Base-by-base conservation (phyloP, 2,329 filamentous ascomycete species). In the Alternaria novae-zelandiae region DNA sequence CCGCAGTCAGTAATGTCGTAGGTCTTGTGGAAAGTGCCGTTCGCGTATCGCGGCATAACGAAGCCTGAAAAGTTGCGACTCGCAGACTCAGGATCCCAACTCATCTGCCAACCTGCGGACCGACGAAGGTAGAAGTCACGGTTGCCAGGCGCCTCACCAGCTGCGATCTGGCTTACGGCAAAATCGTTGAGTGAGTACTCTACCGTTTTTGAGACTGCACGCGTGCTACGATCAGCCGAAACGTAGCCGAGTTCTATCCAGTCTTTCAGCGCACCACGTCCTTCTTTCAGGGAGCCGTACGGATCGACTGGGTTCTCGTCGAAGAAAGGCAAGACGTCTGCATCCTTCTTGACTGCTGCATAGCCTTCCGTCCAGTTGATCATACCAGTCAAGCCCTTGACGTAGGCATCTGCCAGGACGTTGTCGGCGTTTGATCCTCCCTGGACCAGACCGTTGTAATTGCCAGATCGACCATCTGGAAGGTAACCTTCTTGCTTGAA, bases 351-450 rank as follows among this genome's bases (percentile, higher is more conserved):
- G 0, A 94, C 87, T 0, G 91, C 91, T 54, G 88, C 86, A 65
- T 92, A 93, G 0, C 88, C 91, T 11, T 86, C 86, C 0, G 84
- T 80, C 91, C 91, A 94, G 74, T 91, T 87, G n/a, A 94, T 87
- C 4, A 83, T 86, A 2, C 77, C 76, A 8, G 79, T 80, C 4
- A 92, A 79, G 1, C 88, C 89, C 71, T 93, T 93, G 17, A 92
- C 66, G 61, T 86, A 92, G 0, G 88, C 88, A 70, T 93, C 91
- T 0, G 87, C 88, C 3, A 93, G 81, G 0, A 93, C 74, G 26
- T 79, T 79, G 26, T 79, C 78, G 3, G 72, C 76, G 43, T 79
- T 79, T 0, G 76, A 78, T 7, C 78, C 78, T 32, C 78, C 78
- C 41, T 79, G 78, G 0, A 79, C 76, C 0, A 79, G 80, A n/a